Percentiles rank a stretch among this genome's conserved stretches.
Conservation (phyloP, 1,139 yeast genomes). For the Sugiyamaella grinbergsii region DNA sequence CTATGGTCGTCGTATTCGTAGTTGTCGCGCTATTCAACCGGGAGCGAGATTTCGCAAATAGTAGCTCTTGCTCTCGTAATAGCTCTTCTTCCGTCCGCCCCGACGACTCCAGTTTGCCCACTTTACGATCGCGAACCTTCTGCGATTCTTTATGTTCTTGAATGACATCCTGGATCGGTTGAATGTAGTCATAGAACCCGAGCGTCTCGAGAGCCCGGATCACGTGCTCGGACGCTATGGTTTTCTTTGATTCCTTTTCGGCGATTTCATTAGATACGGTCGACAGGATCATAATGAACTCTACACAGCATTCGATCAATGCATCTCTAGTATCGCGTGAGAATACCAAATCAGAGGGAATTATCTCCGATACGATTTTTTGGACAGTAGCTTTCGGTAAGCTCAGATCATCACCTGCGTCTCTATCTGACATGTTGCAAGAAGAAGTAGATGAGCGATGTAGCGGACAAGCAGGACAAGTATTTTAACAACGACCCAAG, state of each 20-base stretch:
- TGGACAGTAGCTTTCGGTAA: constrained; percentile 78
- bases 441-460: too few relatives aligned
- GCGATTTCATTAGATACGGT: constrained; percentile 96
- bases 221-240: constrained; percentile 96
- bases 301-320: constrained; percentile 92
- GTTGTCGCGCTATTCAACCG: constrained; percentile 37
- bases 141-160: constrained; percentile 85
- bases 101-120: constrained; percentile 88
- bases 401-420: constrained; percentile 45
- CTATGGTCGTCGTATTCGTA: constrained; percentile 20
- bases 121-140: constrained; percentile 80
- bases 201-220: constrained; percentile 84
- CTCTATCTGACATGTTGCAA: constrained; percentile 40
- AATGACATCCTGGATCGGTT: constrained; percentile 76
- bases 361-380: constrained; percentile 85
- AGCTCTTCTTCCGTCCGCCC: constrained; percentile 92
- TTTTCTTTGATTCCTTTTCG: constrained; percentile 92
- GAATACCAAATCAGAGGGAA: constrained; percentile 83
- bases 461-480: too few relatives aligned
- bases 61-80: constrained; percentile 86
- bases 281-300: constrained; percentile 90
- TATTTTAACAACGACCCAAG: background rate
- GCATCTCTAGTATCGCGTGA: constrained; percentile 96
- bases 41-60: constrained; percentile 86
- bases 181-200: constrained; percentile 84